Base-by-base conservation (phyloP, 1,284 basidiomycete species). In the Cryptococcus floricola region DNA sequence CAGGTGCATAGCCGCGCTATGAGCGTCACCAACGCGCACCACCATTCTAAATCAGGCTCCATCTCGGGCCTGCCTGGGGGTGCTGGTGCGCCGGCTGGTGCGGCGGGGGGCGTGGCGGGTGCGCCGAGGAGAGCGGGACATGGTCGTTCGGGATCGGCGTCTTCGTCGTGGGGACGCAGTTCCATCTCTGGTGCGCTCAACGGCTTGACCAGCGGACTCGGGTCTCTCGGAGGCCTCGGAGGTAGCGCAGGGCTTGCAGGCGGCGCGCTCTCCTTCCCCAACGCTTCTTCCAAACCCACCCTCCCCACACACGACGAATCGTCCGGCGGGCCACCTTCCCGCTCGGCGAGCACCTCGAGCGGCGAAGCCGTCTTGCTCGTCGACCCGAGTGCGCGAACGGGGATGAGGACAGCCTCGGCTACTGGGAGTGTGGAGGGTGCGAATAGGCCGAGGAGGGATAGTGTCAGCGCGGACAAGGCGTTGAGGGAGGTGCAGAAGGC, bases 401-500 rank as follows among this genome's bases (percentile, higher is more conserved):
- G 57, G 9, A 43, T 52, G 55, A 58, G 50, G 27, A 52, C 50
- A 16, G 44, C 45, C 10, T 39, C 52, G n/a, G 54, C 31, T 5
- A 53, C 45, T 43, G 25, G 41, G 7, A 46, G 50, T 48, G 59
- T 53, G 28, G 54, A 45, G 38, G 19, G 62, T 58, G 54, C 42
- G 42, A 52, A 45, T 37, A 19, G 61, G 60, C 50, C 44, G 47
- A 43, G 64, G 47, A 62, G 74, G 49, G 72, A 74, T 57, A 75
- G 74, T 48, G 57, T 71, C 13, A 71, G 84, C 47, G 85, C 85
- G 58, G 77, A 78, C 16, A 85, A 84, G 64, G 83, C 83, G 2
- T 80, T 89, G 77, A 82, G 82, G 59, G 86, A 87, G 63, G 83
- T 89, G 41, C 84, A 88, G 77, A 84, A 86, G 78, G 86, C 86